Evolutionary conservation across 352 stramenopile species (phyloP).

Genomic region (Pelagophyceae sp.): DNA sequence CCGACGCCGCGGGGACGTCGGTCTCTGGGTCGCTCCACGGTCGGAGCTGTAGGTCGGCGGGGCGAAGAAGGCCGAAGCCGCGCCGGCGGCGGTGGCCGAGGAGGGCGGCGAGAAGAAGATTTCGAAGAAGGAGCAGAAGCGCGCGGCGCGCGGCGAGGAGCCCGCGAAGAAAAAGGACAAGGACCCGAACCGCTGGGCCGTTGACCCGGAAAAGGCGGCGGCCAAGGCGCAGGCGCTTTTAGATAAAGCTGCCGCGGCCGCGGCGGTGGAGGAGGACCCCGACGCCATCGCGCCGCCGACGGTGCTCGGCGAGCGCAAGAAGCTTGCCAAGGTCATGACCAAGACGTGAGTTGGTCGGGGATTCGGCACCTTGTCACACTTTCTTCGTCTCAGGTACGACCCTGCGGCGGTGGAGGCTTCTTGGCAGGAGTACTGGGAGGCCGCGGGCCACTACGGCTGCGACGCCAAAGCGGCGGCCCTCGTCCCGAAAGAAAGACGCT

Average conservation of each 20-base stretch:
- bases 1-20: too few relatives aligned
- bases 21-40: too few relatives aligned
- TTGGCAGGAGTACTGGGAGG: conserved; percentile 98
- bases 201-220: conserved; percentile 42
- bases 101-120: conserved; percentile 45
- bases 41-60: too few relatives aligned
- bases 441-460: conserved; percentile 84
- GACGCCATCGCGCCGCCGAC: conserved; percentile 79
- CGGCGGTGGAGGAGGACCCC: conserved; percentile 26
- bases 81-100: not conserved
- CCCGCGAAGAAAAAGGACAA: conserved; percentile 85
- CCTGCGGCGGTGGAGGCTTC: conserved; percentile 88
- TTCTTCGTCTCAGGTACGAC: too few relatives aligned
- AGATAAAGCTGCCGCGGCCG: conserved; percentile 39
- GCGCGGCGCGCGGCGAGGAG: conserved; percentile 74
- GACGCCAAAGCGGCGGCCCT: conserved; percentile 66
- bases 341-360: too few relatives aligned
- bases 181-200: conserved; percentile 70
- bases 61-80: not conserved
- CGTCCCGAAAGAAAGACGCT: conserved; percentile 74
- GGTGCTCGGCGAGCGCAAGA: conserved; percentile 86
- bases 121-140: conserved; percentile 92
- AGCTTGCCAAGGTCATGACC: conserved; percentile 75
- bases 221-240: conserved; percentile 53
- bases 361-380: too few relatives aligned